Percentiles rank a stretch among this genome's conserved stretches.
Evolutionary conservation across 2,329 filamentous ascomycete species (phyloP).

Genomic region (Diaporthe citrichinensis): DNA sequence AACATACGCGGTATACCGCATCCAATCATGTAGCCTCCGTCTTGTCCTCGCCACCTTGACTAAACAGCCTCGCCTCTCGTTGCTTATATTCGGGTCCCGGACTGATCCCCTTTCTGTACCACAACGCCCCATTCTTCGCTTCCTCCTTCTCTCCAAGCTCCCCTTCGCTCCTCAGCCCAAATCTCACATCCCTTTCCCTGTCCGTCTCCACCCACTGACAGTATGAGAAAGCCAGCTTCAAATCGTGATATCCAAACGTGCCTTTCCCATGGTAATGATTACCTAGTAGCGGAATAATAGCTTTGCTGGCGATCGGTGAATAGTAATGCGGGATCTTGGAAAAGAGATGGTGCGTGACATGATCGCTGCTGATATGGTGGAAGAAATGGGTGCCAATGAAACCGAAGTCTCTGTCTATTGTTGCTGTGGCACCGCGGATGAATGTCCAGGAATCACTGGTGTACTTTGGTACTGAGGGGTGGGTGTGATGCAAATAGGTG

Average conservation of each 20-base stretch:
- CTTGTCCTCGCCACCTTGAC: not conserved
- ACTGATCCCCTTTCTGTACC: conserved; percentile 10
- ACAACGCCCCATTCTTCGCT: not conserved
- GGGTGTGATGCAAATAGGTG: conserved; percentile 96
- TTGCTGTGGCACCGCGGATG: conserved; percentile 90
- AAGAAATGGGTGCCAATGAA: conserved; percentile 91
- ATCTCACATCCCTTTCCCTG: not conserved
- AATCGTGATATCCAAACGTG: not conserved
- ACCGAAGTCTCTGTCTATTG: conserved; percentile 96
- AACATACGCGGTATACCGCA: not conserved
- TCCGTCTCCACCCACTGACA: conserved; percentile 14
- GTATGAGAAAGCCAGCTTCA: conserved; percentile 8
- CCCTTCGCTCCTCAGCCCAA: not conserved
- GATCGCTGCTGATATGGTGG: conserved; percentile 96
- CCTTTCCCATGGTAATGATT: conserved; percentile 78
- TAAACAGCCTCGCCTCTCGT: not conserved
- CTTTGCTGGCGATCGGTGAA: conserved; percentile 92
- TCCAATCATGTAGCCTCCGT: not conserved
- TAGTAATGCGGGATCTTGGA: conserved; percentile 80
- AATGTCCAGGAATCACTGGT: conserved; percentile 89
- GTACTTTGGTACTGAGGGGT: conserved; percentile 94
- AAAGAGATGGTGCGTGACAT: conserved; percentile 97
- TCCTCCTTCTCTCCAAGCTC: not conserved
- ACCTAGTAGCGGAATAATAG: conserved; percentile 96
- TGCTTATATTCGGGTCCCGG: conserved; percentile 15